These are phyloP conservation scores for Quercus phellos DNA, from an alignment of 331 rosid species.

Conservation along the genomic window DNA sequence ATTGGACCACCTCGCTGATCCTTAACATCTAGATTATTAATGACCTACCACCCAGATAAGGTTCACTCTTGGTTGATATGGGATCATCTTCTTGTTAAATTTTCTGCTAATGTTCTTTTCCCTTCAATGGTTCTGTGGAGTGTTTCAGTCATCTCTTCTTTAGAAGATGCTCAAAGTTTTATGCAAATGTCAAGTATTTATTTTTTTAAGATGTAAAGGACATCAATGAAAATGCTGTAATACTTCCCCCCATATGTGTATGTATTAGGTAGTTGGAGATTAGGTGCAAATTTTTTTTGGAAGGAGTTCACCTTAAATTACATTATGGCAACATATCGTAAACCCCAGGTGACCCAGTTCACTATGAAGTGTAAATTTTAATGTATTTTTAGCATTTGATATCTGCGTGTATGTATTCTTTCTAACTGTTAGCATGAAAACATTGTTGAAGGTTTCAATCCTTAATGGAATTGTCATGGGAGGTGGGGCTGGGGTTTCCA, in stretches of 20 bases:
- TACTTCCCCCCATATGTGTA: not conserved
- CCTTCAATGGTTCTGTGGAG: not conserved
- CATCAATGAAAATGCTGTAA: not conserved
- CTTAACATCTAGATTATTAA: not conserved
- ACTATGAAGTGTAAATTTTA: not conserved
- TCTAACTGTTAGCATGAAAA: slow-evolving; percentile 20
- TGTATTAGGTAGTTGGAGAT: slow-evolving; percentile 67
- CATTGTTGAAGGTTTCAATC: slow-evolving; percentile 68
- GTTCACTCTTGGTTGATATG: slow-evolving; percentile 6
- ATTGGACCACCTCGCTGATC: slow-evolving; percentile 2
- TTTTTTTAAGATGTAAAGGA: too few species aligned
- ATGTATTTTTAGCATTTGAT: not conserved
- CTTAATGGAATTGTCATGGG: slow-evolving; percentile 97
- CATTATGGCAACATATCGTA: slow-evolving; percentile 83
- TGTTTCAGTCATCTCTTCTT: too few species aligned
- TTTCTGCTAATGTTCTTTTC: not conserved
- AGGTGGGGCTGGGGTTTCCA: slow-evolving; percentile 94
- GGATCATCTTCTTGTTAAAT: slow-evolving; percentile 9
- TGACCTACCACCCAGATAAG: not conserved
- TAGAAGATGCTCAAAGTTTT: too few species aligned
- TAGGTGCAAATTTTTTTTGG: slow-evolving; percentile 56
- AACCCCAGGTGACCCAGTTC: slow-evolving; percentile 69
- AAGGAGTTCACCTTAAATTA: slow-evolving; percentile 65
- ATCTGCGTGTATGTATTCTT: not conserved
- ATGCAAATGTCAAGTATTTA: too few species aligned